phyloP scores from a whole-genome alignment of 176 grass and related monocot genomes.

The Raddia distichophylla region DNA sequence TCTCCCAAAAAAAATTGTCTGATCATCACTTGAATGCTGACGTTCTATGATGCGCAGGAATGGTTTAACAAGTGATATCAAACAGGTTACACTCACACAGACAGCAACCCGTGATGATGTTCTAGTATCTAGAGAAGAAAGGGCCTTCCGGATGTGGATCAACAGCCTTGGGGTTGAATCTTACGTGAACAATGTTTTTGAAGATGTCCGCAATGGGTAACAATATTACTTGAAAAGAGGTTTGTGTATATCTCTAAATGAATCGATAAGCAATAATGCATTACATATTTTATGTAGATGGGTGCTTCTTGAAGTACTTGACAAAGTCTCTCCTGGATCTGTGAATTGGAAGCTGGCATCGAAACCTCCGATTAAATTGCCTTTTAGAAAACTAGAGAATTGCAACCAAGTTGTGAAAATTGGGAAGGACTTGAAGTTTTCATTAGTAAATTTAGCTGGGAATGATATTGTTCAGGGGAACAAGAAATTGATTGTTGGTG shows the following conservation, averaged over 20 bases:
- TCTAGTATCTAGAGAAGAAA: conserved; percentile 90
- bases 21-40: conserved; percentile 28
- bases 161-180: conserved; percentile 91
- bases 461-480: conserved; percentile 99
- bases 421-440: conserved; percentile 85
- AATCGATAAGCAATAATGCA: not conserved
- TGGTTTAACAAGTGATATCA: conserved; percentile 83
- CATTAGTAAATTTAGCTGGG: conserved; percentile 93
- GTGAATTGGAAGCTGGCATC: conserved; percentile 92
- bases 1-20: not conserved
- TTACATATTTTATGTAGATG: conserved; percentile 62
- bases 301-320: conserved; percentile 97
- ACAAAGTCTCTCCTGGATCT: conserved; percentile 93
- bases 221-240: conserved; percentile 22
- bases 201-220: conserved; percentile 98
- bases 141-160: conserved; percentile 98
- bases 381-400: conserved; percentile 97
- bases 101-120: conserved; percentile 72
- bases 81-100: conserved; percentile 65
- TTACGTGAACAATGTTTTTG: conserved; percentile 98
- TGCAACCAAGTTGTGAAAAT: conserved; percentile 98
- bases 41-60: conserved; percentile 59
- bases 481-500: conserved; percentile 97
- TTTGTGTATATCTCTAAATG: conserved; percentile 30
- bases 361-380: conserved; percentile 94